Percentiles rank a stretch among this genome's conserved stretches.
Conservation (phyloP, 2,329 filamentous ascomycete genomes). For the Hypoxylon sp. region DNA sequence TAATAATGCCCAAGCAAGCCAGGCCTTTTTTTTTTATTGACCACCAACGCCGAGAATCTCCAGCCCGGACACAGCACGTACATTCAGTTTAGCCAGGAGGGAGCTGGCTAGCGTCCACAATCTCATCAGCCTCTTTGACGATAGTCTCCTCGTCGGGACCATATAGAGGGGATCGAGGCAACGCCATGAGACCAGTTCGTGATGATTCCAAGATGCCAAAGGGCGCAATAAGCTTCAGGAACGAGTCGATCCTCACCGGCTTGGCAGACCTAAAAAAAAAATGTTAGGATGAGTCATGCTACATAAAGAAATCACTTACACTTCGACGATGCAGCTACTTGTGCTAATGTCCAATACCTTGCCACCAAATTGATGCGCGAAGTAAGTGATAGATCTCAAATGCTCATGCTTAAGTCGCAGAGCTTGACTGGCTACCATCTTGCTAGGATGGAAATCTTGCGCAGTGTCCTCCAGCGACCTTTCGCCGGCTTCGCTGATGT, state of each 20-base stretch:
- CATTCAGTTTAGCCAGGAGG: constrained; percentile 80
- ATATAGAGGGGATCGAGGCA: constrained; percentile 91
- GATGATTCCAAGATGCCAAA: constrained; percentile 98
- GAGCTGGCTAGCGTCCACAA: constrained; percentile 94
- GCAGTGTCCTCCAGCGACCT: constrained; percentile 63
- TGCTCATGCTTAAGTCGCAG: constrained; percentile 98
- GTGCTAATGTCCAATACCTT: constrained; percentile 99
- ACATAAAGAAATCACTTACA: constrained; percentile 73
- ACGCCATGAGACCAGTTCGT: constrained; percentile 94
- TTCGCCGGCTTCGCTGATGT: constrained; percentile 59
- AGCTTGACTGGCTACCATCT: constrained; percentile 87
- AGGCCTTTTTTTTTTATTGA: constrained; percentile 26
- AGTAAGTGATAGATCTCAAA: constrained; percentile 93
- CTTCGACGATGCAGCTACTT: constrained; percentile 97
- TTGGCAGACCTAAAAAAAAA: constrained; percentile 83
- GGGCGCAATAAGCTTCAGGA: constrained; percentile 93
- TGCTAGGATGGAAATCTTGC: constrained; percentile 89
- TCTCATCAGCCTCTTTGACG: constrained; percentile 89
- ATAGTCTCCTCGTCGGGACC: constrained; percentile 76
- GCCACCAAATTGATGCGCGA: constrained; percentile 97
- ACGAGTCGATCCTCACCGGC: constrained; percentile 93
- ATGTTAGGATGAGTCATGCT: constrained; percentile 44
- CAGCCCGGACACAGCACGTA: constrained; percentile 13
- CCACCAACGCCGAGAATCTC: constrained; percentile 39
- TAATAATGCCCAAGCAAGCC: constrained; percentile 42